A percentile compares a stretch with the other conserved stretches of the same genome.
These are phyloP conservation scores for Aspergillus flavus DNA, from an alignment of 2,329 filamentous ascomycete genomes.

Conservation along the genomic window DNA sequence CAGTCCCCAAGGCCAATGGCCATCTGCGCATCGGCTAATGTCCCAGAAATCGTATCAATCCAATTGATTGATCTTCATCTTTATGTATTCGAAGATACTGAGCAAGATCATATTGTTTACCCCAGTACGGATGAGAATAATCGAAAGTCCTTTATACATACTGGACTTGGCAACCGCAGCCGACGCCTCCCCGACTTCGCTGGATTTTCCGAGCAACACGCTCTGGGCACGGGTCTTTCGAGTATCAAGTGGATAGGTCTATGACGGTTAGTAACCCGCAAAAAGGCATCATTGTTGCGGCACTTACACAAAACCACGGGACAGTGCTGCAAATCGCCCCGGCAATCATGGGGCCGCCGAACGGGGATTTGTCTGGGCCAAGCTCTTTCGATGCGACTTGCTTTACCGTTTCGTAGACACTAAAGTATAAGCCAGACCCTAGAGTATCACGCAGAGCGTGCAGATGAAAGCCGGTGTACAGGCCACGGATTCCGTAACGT, in stretches of 20 bases:
- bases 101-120: slow-evolving; percentile 54
- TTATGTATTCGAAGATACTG: slow-evolving; percentile 50
- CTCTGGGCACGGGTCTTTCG: slow-evolving; percentile 54
- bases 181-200: slow-evolving; percentile 45
- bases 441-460: slow-evolving; percentile 50
- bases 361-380: slow-evolving; percentile 45
- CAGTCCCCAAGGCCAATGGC: slow-evolving; percentile 9
- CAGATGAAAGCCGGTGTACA: slow-evolving; percentile 50
- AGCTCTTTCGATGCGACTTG: slow-evolving; percentile 48
- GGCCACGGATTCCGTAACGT: slow-evolving; percentile 46
- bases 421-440: slow-evolving; percentile 50
- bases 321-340: slow-evolving; percentile 51
- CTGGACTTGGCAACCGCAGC: slow-evolving; percentile 44
- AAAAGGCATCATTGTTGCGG: not conserved
- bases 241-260: slow-evolving; percentile 53
- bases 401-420: slow-evolving; percentile 52
- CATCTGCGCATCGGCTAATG: not conserved
- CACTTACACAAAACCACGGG: slow-evolving; percentile 50
- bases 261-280: slow-evolving; percentile 8
- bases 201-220: slow-evolving; percentile 46
- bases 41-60: slow-evolving; percentile 19
- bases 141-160: slow-evolving; percentile 53
- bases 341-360: slow-evolving; percentile 48
- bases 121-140: slow-evolving; percentile 49
- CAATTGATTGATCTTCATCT: slow-evolving; percentile 46